These are phyloP conservation scores for Podila minutissima DNA, from an alignment of 192 early-diverging fungal species.

Conservation along the genomic window DNA sequence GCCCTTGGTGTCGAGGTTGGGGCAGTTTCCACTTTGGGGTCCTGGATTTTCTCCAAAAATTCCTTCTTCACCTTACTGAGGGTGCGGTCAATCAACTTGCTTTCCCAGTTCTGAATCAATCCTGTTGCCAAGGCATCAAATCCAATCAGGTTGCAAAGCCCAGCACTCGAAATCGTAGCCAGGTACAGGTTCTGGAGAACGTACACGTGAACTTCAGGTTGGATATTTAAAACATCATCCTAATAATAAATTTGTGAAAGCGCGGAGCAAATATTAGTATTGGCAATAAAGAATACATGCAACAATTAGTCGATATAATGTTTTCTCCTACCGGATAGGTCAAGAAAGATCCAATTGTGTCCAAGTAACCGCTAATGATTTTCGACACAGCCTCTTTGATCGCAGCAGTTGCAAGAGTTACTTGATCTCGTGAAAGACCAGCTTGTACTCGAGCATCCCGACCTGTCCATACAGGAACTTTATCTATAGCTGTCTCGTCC, in stretches of 20 bases:
- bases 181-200: conserved; percentile 38
- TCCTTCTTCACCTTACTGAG: conserved; percentile 18
- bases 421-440: conserved; percentile 34
- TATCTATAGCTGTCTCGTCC: background rate
- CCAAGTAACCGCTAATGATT: conserved; percentile 58
- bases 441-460: conserved; percentile 36
- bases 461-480: conserved; percentile 19
- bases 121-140: conserved; percentile 35
- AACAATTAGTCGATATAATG: too few species aligned
- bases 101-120: conserved; percentile 45
- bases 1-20: background rate
- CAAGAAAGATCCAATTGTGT: conserved; percentile 52
- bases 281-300: background rate
- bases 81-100: conserved; percentile 15
- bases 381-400: conserved; percentile 49
- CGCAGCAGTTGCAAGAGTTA: conserved; percentile 31
- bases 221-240: conserved; percentile 32
- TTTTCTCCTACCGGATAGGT: conserved; percentile 55
- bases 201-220: conserved; percentile 39
- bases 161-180: conserved; percentile 8
- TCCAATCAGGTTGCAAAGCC: conserved; percentile 29
- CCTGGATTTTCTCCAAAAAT: conserved; percentile 16
- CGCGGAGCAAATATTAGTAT: background rate
- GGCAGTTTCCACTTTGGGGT: background rate
- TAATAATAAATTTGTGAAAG: background rate